These are phyloP conservation scores for Agrocybe chaxingu DNA, from an alignment of 768 basidiomycete genomes.

Conservation along the genomic window DNA sequence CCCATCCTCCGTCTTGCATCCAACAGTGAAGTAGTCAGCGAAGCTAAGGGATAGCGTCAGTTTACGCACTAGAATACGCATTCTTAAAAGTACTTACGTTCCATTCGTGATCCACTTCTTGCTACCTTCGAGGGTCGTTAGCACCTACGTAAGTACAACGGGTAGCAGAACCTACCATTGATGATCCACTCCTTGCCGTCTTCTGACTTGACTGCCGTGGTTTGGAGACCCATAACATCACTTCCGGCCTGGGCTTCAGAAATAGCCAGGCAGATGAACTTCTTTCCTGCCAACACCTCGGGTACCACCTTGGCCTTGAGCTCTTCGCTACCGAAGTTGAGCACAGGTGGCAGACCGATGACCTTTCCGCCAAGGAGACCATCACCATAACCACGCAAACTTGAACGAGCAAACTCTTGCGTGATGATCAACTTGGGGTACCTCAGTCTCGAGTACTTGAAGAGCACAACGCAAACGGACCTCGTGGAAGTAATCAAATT, in stretches of 20 bases:
- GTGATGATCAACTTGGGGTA: constrained; percentile 66
- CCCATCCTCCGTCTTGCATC: constrained; percentile 69
- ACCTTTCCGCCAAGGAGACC: constrained; percentile 79
- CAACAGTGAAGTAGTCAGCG: constrained; percentile 65
- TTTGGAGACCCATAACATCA: constrained; percentile 79
- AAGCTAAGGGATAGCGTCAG: constrained; percentile 26
- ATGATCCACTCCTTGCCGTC: constrained; percentile 86
- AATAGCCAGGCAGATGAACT: constrained; percentile 85
- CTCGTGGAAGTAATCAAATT: constrained; percentile 91
- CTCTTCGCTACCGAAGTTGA: constrained; percentile 79
- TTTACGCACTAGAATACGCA: not conserved
- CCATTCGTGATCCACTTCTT: constrained; percentile 74
- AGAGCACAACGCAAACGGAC: constrained; percentile 23
- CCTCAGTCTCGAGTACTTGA: constrained; percentile 3
- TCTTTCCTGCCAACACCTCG: constrained; percentile 71
- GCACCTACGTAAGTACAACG: not conserved
- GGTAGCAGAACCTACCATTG: constrained; percentile 43
- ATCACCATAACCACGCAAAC: constrained; percentile 80
- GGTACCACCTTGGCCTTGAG: constrained; percentile 56
- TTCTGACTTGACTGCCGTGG: constrained; percentile 72
- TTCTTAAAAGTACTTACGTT: constrained; percentile 37
- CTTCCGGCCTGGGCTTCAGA: constrained; percentile 87
- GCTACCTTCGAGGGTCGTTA: constrained; percentile 5
- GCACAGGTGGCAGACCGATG: constrained; percentile 85
- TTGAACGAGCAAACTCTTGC: constrained; percentile 74